Evolutionary conservation across 2,329 filamentous ascomycete genomes (phyloP), one percentile per base, ranked within the genome.

Genomic region (Thelonectria blattea): DNA sequence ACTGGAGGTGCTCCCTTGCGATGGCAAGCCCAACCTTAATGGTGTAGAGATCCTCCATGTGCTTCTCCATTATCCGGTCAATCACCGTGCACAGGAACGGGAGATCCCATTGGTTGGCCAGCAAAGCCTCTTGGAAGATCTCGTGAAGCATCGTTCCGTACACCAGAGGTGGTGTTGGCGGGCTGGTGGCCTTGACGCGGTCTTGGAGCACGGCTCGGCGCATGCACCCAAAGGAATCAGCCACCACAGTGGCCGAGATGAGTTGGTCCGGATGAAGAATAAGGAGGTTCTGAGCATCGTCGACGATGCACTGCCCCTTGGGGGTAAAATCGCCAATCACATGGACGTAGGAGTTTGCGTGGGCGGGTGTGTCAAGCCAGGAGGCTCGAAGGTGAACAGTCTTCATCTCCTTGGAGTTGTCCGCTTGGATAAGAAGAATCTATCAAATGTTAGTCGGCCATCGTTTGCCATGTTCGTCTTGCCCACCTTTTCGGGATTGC

Each of bases 71-170:
- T 34, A 91, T 86, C 41, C 76, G 82, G 54, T 91, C 84, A 58
- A 96, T 91, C 17, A 91, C 78, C 1, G 81, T 76, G 32, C 81
- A 79, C 15, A 98, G 79, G 65, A 89, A 96, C 0, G 78, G 74
- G 1, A 84, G 78, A 63, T 91, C 89, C 92, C 95, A 99, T 61
- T 83, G 79, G 72, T 98, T 97, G 3, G 85, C 86, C 72, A 91
- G 87, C 71, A 99, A 79, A 2, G 93, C 93, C 72, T 93, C 89
- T 73, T 99, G 95, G 68, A 99, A 98, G 20, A 98, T 88, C 73
- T 98, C 94, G 73, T 99, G 95, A 14, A 99, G 84, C 58, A 99
- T 89, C 39, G 91, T 95, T 49, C 95, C 95, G 72, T 98, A 98
- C 1, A 98, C 88, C 68, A 97, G 88, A 1, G 93, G 87, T 34